Evolutionary conservation across 1,284 basidiomycete genomes (phyloP).

Genomic region (Ustilago hordei): DNA sequence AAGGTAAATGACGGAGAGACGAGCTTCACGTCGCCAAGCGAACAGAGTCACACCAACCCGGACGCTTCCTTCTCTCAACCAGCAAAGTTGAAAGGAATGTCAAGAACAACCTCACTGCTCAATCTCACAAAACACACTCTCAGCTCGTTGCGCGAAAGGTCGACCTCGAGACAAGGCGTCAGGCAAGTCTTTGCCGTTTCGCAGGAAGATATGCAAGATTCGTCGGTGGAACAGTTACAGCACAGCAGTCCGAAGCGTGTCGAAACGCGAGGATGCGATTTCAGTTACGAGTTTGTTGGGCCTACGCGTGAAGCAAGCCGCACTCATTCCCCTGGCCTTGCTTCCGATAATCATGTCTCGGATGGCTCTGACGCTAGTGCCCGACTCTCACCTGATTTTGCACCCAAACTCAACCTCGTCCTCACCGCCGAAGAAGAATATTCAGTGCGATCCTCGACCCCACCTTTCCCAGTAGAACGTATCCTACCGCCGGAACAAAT

Average conservation of each 20-base stretch:
- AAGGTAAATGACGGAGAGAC: neutral
- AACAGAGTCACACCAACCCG: neutral
- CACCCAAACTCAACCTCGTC: neutral
- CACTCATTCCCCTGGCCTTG: neutral
- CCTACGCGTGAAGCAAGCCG: neutral
- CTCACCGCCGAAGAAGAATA: neutral
- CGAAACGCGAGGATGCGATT: constrained; percentile 15
- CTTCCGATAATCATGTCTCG: neutral
- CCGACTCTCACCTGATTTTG: neutral
- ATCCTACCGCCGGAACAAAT: constrained; percentile 58
- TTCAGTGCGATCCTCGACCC: neutral
- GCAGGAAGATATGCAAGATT: constrained; percentile 6
- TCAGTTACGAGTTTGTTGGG: constrained; percentile 36
- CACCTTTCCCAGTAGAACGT: constrained; percentile 29
- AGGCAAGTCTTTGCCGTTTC: constrained; percentile 2
- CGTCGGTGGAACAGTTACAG: neutral
- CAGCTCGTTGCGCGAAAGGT: constrained; percentile 15
- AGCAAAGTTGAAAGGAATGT: constrained; percentile 16
- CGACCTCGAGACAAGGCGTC: constrained; percentile 4
- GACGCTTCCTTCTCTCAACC: neutral
- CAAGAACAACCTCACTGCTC: constrained; percentile 26
- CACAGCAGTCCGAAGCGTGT: neutral
- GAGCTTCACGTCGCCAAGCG: neutral
- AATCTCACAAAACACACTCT: constrained; percentile 25
- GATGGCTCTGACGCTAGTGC: neutral